phyloP scores from a whole-genome alignment of 2,329 filamentous ascomycete species.

The Diaporthe longicolla region DNA sequence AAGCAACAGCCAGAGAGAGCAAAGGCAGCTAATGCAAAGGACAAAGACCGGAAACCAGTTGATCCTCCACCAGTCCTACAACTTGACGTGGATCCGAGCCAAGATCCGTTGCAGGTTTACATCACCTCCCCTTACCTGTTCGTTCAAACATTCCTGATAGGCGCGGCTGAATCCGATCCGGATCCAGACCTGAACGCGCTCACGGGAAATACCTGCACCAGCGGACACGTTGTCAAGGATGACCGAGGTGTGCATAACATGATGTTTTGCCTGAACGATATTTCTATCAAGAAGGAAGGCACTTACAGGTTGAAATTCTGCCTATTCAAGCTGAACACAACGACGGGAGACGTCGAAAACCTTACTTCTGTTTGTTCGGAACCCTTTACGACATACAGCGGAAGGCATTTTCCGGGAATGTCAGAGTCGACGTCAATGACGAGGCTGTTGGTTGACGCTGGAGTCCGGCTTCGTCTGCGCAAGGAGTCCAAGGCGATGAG shows the following conservation, averaged over 20 bases:
- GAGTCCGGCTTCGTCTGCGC: conserved; percentile 83
- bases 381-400: conserved; percentile 74
- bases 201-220: conserved; percentile 56
- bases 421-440: conserved; percentile 86
- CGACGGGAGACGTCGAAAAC: conserved; percentile 39
- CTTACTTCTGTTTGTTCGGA: conserved; percentile 68
- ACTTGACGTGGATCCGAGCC: conserved; percentile 66
- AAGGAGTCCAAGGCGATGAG: conserved; percentile 80
- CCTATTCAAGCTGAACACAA: conserved; percentile 75
- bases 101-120: conserved; percentile 69
- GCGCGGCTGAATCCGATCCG: conserved; percentile 38
- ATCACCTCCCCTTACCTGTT: conserved; percentile 55
- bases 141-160: conserved; percentile 46
- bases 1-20: conserved; percentile 43
- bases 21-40: conserved; percentile 43
- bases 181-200: conserved; percentile 42
- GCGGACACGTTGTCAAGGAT: conserved; percentile 58
- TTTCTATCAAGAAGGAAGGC: conserved; percentile 83
- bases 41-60: conserved; percentile 83
- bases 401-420: conserved; percentile 84
- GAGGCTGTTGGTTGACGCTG: conserved; percentile 87
- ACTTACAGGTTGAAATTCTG: conserved; percentile 81
- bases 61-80: conserved; percentile 90
- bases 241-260: conserved; percentile 49
- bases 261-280: conserved; percentile 66